Evolutionary conservation across 228 moss, liverwort and hornwort species (phyloP).

Genomic region (Sphagnum magellanicum): DNA sequence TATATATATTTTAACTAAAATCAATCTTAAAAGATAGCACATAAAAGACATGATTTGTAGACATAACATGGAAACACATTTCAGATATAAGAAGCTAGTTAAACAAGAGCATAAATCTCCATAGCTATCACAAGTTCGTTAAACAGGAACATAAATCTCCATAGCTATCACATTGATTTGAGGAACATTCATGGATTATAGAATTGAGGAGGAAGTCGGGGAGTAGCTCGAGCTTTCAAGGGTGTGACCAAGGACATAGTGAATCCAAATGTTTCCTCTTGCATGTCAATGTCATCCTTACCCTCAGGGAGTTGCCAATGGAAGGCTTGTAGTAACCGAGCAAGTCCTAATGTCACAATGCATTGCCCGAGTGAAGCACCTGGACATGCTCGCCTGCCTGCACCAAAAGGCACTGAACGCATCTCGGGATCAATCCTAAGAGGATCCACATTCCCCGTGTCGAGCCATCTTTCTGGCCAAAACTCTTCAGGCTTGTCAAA

Average conservation of each 20-base stretch:
- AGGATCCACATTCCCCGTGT: neutral
- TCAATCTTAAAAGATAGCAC: too few relatives aligned
- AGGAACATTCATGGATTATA: neutral
- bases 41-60: too few relatives aligned
- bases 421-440: neutral
- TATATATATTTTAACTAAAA: too few relatives aligned
- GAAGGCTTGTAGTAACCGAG: constrained; percentile 8
- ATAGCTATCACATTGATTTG: too few relatives aligned
- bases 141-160: too few relatives aligned
- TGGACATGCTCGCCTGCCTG: constrained; percentile 10
- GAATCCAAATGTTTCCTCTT: constrained; percentile 1
- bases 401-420: constrained; percentile 8
- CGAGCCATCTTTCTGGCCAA: constrained; percentile 8
- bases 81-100: too few relatives aligned
- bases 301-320: constrained; percentile 8
- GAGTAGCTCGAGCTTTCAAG: constrained; percentile 4
- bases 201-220: constrained; percentile 1
- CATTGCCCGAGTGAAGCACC: constrained; percentile 7
- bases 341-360: constrained; percentile 4
- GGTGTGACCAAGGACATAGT: neutral
- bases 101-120: too few relatives aligned
- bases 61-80: too few relatives aligned
- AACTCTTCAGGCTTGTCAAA: constrained; percentile 9
- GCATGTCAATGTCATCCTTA: constrained; percentile 1
- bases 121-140: too few relatives aligned